Evolutionary conservation across 345 rosid species (phyloP), one percentile per base, ranked within the genome.

Genomic region (Kandelia obovata): DNA sequence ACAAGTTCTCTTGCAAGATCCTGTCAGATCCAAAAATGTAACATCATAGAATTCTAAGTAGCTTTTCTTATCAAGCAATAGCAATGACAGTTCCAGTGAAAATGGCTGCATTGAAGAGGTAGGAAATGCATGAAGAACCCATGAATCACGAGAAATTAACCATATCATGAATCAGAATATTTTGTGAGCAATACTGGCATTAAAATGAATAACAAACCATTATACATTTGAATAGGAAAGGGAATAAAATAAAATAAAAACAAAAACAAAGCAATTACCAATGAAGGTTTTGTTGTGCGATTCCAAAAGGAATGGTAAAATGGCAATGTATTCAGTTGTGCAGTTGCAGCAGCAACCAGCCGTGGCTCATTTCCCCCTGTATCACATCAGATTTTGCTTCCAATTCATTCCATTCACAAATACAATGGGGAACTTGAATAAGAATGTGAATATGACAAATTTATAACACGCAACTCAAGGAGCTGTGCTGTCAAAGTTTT

Each of bases 301-400:
- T 95, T 95, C 98, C 98, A 90, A 76, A 95, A 95, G 20, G 98
- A 95, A 74, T 95, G 99, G 76, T 95, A 95, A 79, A 95, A 95
- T 3, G 99, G 97, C 78, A 92, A 83, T 66, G 75, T 84, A 28
- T 85, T 87, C 83, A 95, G 69, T 73, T 95, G 99, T 53, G 64
- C 60, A 67, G 78, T 66, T 47, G 99, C 98, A 70, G 99, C 98
- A 59, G 86, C 84, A 72, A 95, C 89, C 79, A 95, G 98, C 53
- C 92, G 80, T 21, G 89, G 87, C 72, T 95, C 99, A 81, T 81
- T 87, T 27, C 98, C 99, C 61, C 99, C 97, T 95, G 90, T 78
- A 53, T 64, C 17, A 31, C 34, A 71, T 71, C 34, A 67, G 55
- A 16, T 51, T 63, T 46, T 20, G 61, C 5, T 34, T 66, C 52